Evolutionary conservation across 1,139 yeast genomes (phyloP).

Genomic region (Pichia sp.): DNA sequence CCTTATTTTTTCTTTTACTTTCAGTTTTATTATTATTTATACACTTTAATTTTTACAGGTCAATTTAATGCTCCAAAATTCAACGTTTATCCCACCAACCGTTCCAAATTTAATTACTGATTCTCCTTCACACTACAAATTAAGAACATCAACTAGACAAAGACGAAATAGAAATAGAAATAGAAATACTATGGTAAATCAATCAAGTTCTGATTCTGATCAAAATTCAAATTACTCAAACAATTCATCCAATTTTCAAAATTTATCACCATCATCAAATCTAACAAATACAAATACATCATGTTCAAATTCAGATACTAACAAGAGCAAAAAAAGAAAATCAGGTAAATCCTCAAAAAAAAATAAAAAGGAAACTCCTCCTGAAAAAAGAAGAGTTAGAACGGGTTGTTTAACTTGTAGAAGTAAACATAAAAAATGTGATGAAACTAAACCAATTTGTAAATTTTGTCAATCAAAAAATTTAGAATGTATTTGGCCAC

Average conservation of each 20-base stretch:
- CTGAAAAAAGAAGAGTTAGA: slow-evolving; percentile 33
- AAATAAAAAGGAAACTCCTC: slow-evolving; percentile 26
- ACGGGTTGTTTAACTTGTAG: slow-evolving; percentile 44
- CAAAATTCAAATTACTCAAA: not conserved
- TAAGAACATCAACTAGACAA: slow-evolving; percentile 6
- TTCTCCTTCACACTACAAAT: not conserved
- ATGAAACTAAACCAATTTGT: slow-evolving; percentile 38
- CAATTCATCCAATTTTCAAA: too few relatives aligned
- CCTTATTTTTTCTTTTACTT: too few relatives aligned
- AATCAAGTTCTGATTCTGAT: slow-evolving; percentile 5
- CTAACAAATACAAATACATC: not conserved
- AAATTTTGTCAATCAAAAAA: slow-evolving; percentile 33
- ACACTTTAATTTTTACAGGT: too few relatives aligned
- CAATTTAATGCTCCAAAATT: too few relatives aligned
- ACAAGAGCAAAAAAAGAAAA: not conserved
- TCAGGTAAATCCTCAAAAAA: slow-evolving; percentile 1
- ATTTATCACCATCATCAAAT: not conserved
- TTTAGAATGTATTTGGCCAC: slow-evolving; percentile 37
- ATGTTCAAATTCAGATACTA: not conserved
- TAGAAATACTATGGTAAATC: not conserved
- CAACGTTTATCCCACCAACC: too few relatives aligned
- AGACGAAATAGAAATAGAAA: not conserved
- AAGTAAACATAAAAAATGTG: slow-evolving; percentile 41
- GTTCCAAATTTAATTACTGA: too few relatives aligned
- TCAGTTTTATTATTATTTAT: too few relatives aligned